Base-by-base conservation (phyloP, 805 yeast species). In the Wickerhamomyces subpelliculosus region DNA sequence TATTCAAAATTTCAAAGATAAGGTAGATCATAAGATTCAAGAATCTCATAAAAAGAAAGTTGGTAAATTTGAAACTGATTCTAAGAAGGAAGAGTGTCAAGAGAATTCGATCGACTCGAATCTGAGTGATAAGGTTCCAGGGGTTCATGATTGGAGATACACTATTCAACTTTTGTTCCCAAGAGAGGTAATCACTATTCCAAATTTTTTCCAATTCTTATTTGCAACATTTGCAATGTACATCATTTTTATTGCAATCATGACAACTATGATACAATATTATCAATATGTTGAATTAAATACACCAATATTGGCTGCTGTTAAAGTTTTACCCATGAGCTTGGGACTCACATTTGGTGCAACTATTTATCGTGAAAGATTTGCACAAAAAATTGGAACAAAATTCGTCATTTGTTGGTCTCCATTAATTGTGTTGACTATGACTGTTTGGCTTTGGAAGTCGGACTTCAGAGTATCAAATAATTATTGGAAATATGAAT, bases 321-420 rank as follows among this genome's bases (percentile, higher is more conserved):
- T 65, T 3, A 68, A 65, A 39, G 39, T 55, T 2, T 40, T 67
- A 1, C 68, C 72, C 2, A 21, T 58, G 17, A 38, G 62, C 4
- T 42, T 61, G 11, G 68, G 65, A 3, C 36, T 61, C 37, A 31
- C 47, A 3, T 3, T 55, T 9, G 62, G 64, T 4, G 47, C 65
- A 10, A 7, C 47, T 4, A 11, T 57, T 4, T 58, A 55, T 32
- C 53, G 48, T 2, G 51, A 52, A 16, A 26, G 38, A 2, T 35
- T 40, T 17, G 47, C 49, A 2, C 38, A 46, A 19, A 42, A 45
- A 23, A 35, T 52, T 42, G 41, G 68, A 44, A 23, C 47, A 45
- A 37, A 52, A 30, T 42, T 41, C 11, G 34, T 45, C 26, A 29
- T 44, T 39, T 9, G 48, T 35, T 18, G 37, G 23, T 18, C 56